Base-by-base conservation (phyloP, 108 stramenopile genomes). In the Pinguiococcus pyrenoidosus region DNA sequence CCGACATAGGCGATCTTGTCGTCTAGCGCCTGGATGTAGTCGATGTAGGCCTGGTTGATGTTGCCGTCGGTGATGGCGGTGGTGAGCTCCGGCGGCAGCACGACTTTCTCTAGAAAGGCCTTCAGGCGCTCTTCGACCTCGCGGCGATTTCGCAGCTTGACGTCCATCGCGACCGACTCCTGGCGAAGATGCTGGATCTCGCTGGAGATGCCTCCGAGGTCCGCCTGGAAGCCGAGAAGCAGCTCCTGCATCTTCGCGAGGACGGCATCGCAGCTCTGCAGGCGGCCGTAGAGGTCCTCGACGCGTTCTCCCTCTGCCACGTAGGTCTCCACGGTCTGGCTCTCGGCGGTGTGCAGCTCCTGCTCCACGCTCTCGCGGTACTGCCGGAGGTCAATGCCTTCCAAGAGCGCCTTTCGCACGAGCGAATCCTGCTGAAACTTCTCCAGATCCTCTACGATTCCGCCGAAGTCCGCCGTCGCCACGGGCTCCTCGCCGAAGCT, bases 191-290 rank as follows among this genome's bases (percentile, higher is more conserved):
- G 73, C 32, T 80, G 77, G 58, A 99, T 96, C 46, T 99, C 97
- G 4, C 80, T 85, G 29, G 79, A 81, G 44, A 96, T 80, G 21
- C 88, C 89, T 29, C 91, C 93, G 26, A 99, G 69, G 62, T 99
- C 92, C 1, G 91, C 90, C 60, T 99, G 92, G 60, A 99, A 99
- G 4, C 94, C 92, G 32, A 90, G 73, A 18, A 96, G 64, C 87
- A 94, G 84, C 72, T 87, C 85, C 51, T 95, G 91, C 77, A 99
- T 66, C 8, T 79, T 64, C n/a, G 78, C 81, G 36, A 99, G 66
- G 32, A 91, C 82, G 43, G 69, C 66, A 56, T 99, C 94, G 53
- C 92, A 93, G 16, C 68, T 81, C 29, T 85, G 78, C 53, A 98
- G 69, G 64, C 96, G 85, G 16, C 55, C 54, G 48, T 78, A 69